phyloP scores from a whole-genome alignment of 345 rosid species.

The Arabidopsis arenosa region DNA sequence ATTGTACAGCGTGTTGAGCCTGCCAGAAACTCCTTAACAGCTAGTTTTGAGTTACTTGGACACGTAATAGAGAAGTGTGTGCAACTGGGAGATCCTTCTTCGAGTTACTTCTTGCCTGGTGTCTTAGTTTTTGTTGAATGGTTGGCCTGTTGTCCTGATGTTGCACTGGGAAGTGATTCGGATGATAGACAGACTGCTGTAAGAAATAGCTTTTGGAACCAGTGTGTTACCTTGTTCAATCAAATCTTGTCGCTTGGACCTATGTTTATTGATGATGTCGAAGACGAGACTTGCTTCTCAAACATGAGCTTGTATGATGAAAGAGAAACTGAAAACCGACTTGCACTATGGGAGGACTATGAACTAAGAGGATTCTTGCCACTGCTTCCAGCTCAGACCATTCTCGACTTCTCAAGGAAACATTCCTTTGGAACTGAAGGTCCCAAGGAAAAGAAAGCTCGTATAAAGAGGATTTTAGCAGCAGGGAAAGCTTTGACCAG shows the following conservation, averaged over 20 bases:
- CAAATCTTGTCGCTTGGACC: slow-evolving; percentile 61
- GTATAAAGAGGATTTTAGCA: slow-evolving; percentile 76
- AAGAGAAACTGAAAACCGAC: slow-evolving; percentile 84
- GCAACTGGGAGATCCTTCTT: slow-evolving; percentile 70
- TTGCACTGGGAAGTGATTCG: slow-evolving; percentile 64
- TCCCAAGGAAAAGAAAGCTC: slow-evolving; percentile 68
- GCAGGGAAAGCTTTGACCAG: slow-evolving; percentile 82
- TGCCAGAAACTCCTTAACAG: slow-evolving; percentile 78
- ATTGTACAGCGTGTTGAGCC: slow-evolving; percentile 89
- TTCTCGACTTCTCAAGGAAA: slow-evolving; percentile 87
- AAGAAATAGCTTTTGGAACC: slow-evolving; percentile 74
- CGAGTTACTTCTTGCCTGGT: slow-evolving; percentile 82
- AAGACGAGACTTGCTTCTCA: slow-evolving; percentile 83
- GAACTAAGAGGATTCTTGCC: slow-evolving; percentile 94
- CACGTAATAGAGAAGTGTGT: slow-evolving; percentile 64
- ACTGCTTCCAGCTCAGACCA: slow-evolving; percentile 81
- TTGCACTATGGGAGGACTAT: slow-evolving; percentile 93
- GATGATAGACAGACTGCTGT: slow-evolving; percentile 72
- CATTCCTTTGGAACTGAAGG: slow-evolving; percentile 65
- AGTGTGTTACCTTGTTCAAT: slow-evolving; percentile 68
- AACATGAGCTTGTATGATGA: slow-evolving; percentile 91
- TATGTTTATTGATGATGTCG: slow-evolving; percentile 60
- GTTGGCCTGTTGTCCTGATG: slow-evolving; percentile 88
- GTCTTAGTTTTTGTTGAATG: slow-evolving; percentile 87
- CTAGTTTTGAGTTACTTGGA: slow-evolving; percentile 82